Evolutionary conservation across 352 stramenopile species (phyloP).

Genomic region (Saprolegnia diclina): DNA sequence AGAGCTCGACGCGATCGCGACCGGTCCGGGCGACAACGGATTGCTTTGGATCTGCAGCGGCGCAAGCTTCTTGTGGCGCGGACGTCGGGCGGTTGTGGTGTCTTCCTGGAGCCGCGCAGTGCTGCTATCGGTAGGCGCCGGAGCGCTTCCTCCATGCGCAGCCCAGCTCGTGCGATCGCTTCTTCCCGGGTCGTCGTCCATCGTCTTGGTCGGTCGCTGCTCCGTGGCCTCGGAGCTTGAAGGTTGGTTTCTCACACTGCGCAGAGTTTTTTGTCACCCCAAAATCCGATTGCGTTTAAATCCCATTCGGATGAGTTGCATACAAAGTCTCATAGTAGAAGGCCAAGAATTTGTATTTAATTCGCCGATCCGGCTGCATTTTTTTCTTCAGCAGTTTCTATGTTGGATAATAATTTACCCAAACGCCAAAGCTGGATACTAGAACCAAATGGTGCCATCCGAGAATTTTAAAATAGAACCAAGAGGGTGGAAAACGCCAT

Average conservation of each 20-base stretch:
- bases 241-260: neutral
- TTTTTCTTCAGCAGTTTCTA: neutral
- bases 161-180: neutral
- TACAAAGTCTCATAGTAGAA: too few species aligned
- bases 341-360: neutral
- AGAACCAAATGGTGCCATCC: neutral
- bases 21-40: neutral
- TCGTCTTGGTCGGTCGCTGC: neutral
- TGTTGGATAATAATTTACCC: constrained; percentile 1
- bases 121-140: neutral
- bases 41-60: neutral
- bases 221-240: neutral
- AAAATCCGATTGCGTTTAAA: neutral
- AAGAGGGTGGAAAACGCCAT: neutral
- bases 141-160: too few species aligned
- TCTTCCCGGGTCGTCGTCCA: neutral
- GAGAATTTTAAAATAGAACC: neutral
- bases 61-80: neutral
- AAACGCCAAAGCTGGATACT: neutral
- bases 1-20: neutral
- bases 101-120: neutral
- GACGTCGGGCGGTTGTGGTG: neutral
- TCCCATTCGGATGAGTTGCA: too few species aligned
- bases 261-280: neutral
- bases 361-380: neutral